Base-by-base conservation (phyloP, 345 rosid genomes). In the Abelmoschus esculentus region DNA sequence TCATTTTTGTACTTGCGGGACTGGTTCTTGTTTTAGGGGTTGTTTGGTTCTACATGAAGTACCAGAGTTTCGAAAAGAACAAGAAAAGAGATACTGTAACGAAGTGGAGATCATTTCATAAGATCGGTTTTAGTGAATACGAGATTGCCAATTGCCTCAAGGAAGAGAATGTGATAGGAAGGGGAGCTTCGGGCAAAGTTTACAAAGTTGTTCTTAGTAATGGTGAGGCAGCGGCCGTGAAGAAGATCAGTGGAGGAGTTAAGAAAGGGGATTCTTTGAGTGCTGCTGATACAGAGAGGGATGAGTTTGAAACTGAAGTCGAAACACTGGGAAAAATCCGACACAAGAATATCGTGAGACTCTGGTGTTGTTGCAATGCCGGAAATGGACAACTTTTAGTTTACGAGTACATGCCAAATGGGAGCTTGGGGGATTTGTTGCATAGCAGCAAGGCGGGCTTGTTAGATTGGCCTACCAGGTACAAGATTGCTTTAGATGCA, bases 341-440 rank as follows among this genome's bases (percentile, higher is more conserved):
- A 79, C 98, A 93, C 84, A 91, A 87, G 72, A 89, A 83, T 71
- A 95, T 91, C 0, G 97, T 93, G 40, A 91, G 87, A 63, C 83
- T 93, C 44, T 91, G 91, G 96, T 89, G 96, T 65, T 93, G 97
- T 68, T 87, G 82, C 74, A 85, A 68, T 65, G 77, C 80, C 0
- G 86, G 85, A 4, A 89, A 84, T 19, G 80, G 77, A 78, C 89
- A 85, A 77, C 83, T 93, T 71, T 74, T 93, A 78, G 96, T 93
- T 6, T 93, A 93, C 12, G 98, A 93, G 79, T 93, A 87, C 62
- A 89, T 93, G 96, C 92, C 90, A 9, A 90, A 90, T 63, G 97
- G 98, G 73, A 93, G 97, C 78, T 80, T 91, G 76, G 90, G 91
- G 0, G 96, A 90, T 76, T 71, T 73, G 78, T 57, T 90, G 78